A percentile compares a stretch with the other conserved stretches of the same genome.
Conservation (phyloP, 306 rosid species). For the Medicago ruthenica region DNA sequence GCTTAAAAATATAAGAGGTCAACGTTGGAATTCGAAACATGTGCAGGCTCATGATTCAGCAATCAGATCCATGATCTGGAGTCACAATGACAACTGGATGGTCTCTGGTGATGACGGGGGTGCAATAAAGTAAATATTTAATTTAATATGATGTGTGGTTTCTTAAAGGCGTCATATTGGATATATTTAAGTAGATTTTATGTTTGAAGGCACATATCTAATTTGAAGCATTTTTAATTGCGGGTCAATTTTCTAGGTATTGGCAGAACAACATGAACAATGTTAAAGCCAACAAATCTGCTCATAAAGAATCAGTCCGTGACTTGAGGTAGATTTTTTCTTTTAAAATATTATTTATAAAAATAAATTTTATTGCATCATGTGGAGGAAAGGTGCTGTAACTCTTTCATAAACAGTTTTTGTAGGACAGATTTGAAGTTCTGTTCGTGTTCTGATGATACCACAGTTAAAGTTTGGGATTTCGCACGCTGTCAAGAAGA, state of each 20-base stretch:
- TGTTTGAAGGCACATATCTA: constrained; percentile 13
- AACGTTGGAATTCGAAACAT: constrained; percentile 38
- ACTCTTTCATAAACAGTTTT: constrained; percentile 66
- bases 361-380: constrained; percentile 23
- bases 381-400: constrained; percentile 42
- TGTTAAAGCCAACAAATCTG: constrained; percentile 95
- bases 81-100: constrained; percentile 99
- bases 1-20: constrained; percentile 7
- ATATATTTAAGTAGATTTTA: constrained; percentile 32
- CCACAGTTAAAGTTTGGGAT: constrained; percentile 97
- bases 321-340: constrained; percentile 75
- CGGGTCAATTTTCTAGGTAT: constrained; percentile 62
- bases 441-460: constrained; percentile 98
- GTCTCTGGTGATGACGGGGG: constrained; percentile 99
- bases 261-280: constrained; percentile 99
- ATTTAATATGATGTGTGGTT: constrained; percentile 31
- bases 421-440: constrained; percentile 98
- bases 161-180: constrained; percentile 28
- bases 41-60: constrained; percentile 98
- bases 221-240: constrained; percentile 28
- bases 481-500: constrained; percentile 99
- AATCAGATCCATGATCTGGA: constrained; percentile 99
- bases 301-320: constrained; percentile 98
- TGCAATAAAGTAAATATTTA: constrained; percentile 77
- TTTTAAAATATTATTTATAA: constrained; percentile 17